Evolutionary conservation across 257 asterid species (phyloP), one percentile per base, ranked within the genome.

Genomic region (Solanum lycopersicoides): DNA sequence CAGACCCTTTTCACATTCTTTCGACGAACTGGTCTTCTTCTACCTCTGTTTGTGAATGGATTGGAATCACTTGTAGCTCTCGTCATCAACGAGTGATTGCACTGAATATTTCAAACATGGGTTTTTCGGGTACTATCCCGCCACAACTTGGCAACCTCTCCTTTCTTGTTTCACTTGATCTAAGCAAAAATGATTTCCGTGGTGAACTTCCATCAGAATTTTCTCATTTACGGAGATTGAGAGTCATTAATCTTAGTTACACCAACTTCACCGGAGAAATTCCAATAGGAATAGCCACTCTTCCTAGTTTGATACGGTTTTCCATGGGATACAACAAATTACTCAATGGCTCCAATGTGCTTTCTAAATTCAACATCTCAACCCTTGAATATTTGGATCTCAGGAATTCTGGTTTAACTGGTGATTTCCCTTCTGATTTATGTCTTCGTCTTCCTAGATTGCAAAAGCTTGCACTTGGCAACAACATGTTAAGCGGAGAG

Each of bases 91-190:
- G 91, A 56, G 86, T 91, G 9, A 50, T 50, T 50, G 60, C 23
- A 50, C 60, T 50, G 23, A 50, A 16, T 50, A 50, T 50, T 15
- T 50, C 60, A 50, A 16, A 47, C 74, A 82, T 90, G 90, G 89
- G 83, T 4, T 86, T 92, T 1, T 42, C 84, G 0, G 92, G 90
- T 20, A 85, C 23, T 0, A 85, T 92, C 59, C 86, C 92, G 4
- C 89, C 92, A 14, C 82, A 87, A 1, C n/a, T 92, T 44, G 92
- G 94, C 47, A 89, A 92, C 65, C 90, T 92, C n/a, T 90, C 92
- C 0, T 92, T 90, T 88, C 91, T 92, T 13, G 85, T 45, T 35
- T 86, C 85, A 15, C 87, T 91, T 7, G 90, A 90, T 23, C 42
- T 91, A 56, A 87, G 91, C 14, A 0, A 30, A 28, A 91, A 91